Conservation (phyloP, 306 rosid genomes). For the Lupinus albus region DNA sequence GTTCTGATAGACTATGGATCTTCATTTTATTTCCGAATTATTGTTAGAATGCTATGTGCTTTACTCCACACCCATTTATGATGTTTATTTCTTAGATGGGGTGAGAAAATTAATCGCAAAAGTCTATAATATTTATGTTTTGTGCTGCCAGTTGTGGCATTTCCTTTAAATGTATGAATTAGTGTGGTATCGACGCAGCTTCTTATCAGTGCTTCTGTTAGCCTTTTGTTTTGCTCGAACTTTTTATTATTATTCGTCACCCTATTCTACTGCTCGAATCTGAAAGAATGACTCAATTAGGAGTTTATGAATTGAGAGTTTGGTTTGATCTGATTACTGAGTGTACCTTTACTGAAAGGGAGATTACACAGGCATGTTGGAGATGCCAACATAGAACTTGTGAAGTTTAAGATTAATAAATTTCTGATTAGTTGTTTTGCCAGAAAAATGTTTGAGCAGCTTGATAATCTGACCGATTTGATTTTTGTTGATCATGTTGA, state of each 20-base stretch:
- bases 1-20: constrained; percentile 7
- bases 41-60: constrained; percentile 17
- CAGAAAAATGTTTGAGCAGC: neutral
- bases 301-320: neutral
- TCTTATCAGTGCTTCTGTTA: too few relatives aligned
- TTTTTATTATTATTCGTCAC: too few relatives aligned
- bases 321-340: constrained; percentile 15
- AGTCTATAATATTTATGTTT: constrained; percentile 3
- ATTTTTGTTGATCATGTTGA: neutral
- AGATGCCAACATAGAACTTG: constrained; percentile 6
- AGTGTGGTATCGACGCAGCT: too few relatives aligned
- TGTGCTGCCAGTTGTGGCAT: constrained; percentile 4
- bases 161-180: constrained; percentile 7
- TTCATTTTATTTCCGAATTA: constrained; percentile 5
- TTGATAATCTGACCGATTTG: neutral
- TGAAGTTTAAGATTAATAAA: constrained; percentile 4
- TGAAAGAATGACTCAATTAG: neutral
- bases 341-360: neutral
- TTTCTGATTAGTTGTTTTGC: neutral
- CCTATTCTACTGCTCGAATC: neutral
- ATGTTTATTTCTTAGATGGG: constrained; percentile 17
- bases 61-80: constrained; percentile 17
- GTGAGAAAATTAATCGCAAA: neutral
- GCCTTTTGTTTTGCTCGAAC: too few relatives aligned
- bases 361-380: neutral